A percentile compares a stretch with the other conserved stretches of the same genome.
phyloP scores from a whole-genome alignment of 2,329 filamentous ascomycete genomes.

The Colletotrichum sojae region DNA sequence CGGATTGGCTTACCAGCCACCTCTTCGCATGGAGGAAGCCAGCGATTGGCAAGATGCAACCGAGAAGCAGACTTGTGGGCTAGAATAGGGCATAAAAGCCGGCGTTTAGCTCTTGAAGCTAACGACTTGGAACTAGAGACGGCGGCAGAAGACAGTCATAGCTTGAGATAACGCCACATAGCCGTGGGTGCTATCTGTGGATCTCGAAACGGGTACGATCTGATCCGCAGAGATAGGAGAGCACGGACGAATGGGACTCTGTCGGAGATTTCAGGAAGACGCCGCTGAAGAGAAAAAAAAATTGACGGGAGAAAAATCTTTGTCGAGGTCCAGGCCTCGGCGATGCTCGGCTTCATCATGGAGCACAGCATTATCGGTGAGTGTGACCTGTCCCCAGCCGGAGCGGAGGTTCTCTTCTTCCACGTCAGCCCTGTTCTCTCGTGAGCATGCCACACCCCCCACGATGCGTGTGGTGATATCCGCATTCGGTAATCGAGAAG shows the following conservation, averaged over 20 bases:
- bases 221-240: conserved; percentile 37
- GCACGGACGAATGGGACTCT: conserved; percentile 27
- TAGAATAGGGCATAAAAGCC: conserved; percentile 1
- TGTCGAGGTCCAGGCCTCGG: conserved; percentile 17
- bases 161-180: conserved; percentile 32
- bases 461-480: conserved; percentile 10
- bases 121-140: conserved; percentile 1
- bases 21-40: conserved; percentile 15
- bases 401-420: conserved; percentile 25
- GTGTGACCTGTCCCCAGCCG: conserved; percentile 29
- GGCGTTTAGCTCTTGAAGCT: conserved; percentile 1
- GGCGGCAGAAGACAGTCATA: conserved; percentile 22
- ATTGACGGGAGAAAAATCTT: conserved; percentile 27
- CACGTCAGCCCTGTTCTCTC: conserved; percentile 3
- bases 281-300: conserved; percentile 25
- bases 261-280: conserved; percentile 28
- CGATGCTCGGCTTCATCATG: conserved; percentile 37
- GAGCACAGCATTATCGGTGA: conserved; percentile 25
- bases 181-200: conserved; percentile 37
- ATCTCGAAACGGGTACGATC: conserved; percentile 36
- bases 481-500: conserved; percentile 6
- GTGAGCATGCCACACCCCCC: conserved; percentile 15
- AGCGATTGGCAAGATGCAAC: conserved; percentile 12
- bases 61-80: background rate
- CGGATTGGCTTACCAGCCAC: background rate